Percentiles rank a stretch among this genome's conserved stretches.
Evolutionary conservation across 441 rosid genomes (phyloP).

Genomic region (Hypseocharis bilobata): DNA sequence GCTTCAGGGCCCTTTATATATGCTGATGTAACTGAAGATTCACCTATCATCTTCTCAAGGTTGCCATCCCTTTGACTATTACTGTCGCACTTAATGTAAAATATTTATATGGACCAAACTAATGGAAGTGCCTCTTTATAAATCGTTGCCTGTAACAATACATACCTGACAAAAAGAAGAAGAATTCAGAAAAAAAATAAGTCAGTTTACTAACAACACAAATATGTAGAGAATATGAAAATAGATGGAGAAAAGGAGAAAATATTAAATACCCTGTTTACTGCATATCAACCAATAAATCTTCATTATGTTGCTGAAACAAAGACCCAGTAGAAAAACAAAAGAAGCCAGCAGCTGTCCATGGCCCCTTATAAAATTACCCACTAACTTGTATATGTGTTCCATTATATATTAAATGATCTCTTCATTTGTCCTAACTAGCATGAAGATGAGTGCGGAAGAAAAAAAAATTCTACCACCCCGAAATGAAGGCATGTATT

Average conservation of each 20-base stretch:
- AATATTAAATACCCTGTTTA: slow-evolving; percentile 19
- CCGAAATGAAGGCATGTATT: slow-evolving; percentile 36
- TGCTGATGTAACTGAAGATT: not conserved
- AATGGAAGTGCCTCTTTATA: too few relatives aligned
- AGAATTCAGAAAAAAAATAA: not conserved
- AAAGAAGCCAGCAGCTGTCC: slow-evolving; percentile 22
- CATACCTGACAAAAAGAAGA: too few relatives aligned
- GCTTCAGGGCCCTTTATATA: slow-evolving; percentile 4
- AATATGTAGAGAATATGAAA: too few relatives aligned
- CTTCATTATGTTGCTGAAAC: slow-evolving; percentile 10
- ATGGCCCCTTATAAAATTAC: slow-evolving; percentile 42
- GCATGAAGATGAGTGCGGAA: slow-evolving; percentile 17
- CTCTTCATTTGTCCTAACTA: slow-evolving; percentile 31
- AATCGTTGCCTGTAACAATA: too few relatives aligned
- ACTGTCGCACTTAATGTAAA: slow-evolving; percentile 7
- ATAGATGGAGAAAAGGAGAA: too few relatives aligned
- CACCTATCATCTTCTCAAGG: slow-evolving; percentile 18
- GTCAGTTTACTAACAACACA: not conserved
- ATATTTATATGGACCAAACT: slow-evolving; percentile 16
- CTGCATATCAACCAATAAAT: slow-evolving; percentile 20
- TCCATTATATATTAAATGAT: slow-evolving; percentile 25
- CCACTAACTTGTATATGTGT: slow-evolving; percentile 38
- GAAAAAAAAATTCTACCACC: slow-evolving; percentile 20
- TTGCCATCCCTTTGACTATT: slow-evolving; percentile 20
- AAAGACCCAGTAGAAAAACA: slow-evolving; percentile 22